Percentiles rank a stretch among this genome's conserved stretches.
phyloP scores from a whole-genome alignment of 306 rosid species.

The Lathyrus tuberosus region DNA sequence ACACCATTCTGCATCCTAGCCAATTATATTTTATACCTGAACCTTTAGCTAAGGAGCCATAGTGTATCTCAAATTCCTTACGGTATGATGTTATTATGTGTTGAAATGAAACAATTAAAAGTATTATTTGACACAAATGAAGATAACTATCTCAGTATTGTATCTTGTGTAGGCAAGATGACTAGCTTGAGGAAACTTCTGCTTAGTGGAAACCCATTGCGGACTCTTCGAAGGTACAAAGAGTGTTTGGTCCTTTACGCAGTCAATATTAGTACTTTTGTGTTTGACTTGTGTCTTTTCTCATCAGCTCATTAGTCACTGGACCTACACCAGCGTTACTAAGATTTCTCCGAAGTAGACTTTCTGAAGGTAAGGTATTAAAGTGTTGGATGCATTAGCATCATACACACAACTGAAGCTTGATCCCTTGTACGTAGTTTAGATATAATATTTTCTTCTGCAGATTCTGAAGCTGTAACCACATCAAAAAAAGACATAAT shows the following conservation, averaged over 20 bases:
- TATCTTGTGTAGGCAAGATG: slow-evolving; percentile 77
- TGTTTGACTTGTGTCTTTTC: slow-evolving; percentile 37
- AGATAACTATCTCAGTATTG: slow-evolving; percentile 27
- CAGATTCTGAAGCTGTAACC: slow-evolving; percentile 65
- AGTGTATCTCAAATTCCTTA: slow-evolving; percentile 27
- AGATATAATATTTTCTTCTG: slow-evolving; percentile 35
- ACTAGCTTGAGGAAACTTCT: slow-evolving; percentile 85
- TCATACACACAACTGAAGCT: slow-evolving; percentile 28
- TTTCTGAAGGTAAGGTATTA: slow-evolving; percentile 74
- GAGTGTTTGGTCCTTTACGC: slow-evolving; percentile 31
- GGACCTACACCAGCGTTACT: slow-evolving; percentile 81
- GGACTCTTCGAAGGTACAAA: slow-evolving; percentile 83
- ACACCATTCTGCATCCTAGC: slow-evolving; percentile 11
- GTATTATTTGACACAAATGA: slow-evolving; percentile 16
- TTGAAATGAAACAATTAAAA: slow-evolving; percentile 21
- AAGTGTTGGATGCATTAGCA: slow-evolving; percentile 17
- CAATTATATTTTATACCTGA: slow-evolving; percentile 12
- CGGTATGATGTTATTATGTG: slow-evolving; percentile 22
- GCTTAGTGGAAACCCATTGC: slow-evolving; percentile 81
- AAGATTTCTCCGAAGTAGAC: slow-evolving; percentile 81
- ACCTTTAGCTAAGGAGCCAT: slow-evolving; percentile 14
- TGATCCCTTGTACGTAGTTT: slow-evolving; percentile 4
- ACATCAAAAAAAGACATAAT: slow-evolving; percentile 65
- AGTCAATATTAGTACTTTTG: slow-evolving; percentile 19
- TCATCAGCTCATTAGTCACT: slow-evolving; percentile 79